Base-by-base conservation (phyloP, 805 yeast genomes). In the Myxozyma geophila region DNA sequence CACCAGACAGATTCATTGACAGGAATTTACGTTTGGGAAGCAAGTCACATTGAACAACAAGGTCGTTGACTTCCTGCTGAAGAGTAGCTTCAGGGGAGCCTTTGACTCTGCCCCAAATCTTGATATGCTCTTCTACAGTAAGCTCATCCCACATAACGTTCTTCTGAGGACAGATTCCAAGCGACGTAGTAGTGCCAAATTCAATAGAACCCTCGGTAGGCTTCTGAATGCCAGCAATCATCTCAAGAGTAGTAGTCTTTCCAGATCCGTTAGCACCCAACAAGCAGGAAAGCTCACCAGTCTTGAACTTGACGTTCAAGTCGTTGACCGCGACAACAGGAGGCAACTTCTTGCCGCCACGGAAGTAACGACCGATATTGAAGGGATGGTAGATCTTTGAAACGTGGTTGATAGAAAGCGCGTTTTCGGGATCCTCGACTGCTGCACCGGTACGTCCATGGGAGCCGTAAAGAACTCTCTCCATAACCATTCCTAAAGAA, bases 231-330 rank as follows among this genome's bases (percentile, higher is more conserved):
- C 77, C 78, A 28, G 78, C 69, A 46, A 75, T 70, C 74, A 75
- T 75, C 48, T 75, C 78, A 41, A 76, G 67, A 23, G 78, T 76
- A 3, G 78, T 75, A 7, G 78, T 75, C 63, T 75, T 75, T n/a
- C 78, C 78, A 6, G 77, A 74, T 6, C 78, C 78, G 66, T 75
- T 75, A 12, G 78, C 75, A 54, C 78, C 78, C 2, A 75, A 69
- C 43, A 75, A 60, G 58, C 77, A 73, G 9, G 74, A 69, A 33
- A 76, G 73, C 60, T 75, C 76, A 19, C 78, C 78, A 35, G 62
- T 56, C 17, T 67, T 66, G 54, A 76, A 70, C 35, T 60, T 49
- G 23, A 73, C 66, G 28, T 72, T 64, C 41, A 75, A 52, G 39
- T 74, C 70, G 50, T 71, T 60, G 7, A 75, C 77, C 12, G 78